Percentiles rank a stretch among this genome's conserved stretches.
Evolutionary conservation across 164 flowering plant species (phyloP).

Genomic region (Nelumbo lutea): DNA sequence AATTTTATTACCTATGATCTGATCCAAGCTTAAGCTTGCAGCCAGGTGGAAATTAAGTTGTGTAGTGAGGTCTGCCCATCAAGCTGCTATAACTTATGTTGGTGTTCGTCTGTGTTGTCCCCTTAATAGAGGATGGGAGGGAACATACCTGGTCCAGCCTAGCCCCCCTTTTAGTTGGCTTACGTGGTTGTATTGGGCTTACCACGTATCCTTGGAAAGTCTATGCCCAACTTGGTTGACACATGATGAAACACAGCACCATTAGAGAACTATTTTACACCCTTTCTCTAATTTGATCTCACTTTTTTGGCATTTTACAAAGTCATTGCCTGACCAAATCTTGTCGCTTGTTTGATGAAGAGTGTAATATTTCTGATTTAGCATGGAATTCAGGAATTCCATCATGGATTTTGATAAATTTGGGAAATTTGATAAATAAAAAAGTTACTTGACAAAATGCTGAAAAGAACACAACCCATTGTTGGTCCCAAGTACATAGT

Average conservation of each 20-base stretch:
- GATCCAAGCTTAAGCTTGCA: too few species aligned
- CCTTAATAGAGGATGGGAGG: too few species aligned
- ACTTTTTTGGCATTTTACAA: conserved; percentile 45
- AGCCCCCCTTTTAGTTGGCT: too few species aligned
- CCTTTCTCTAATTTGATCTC: conserved; percentile 48
- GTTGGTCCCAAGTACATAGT: too few species aligned
- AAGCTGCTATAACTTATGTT: too few species aligned
- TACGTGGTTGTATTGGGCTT: too few species aligned
- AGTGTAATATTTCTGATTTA: conserved; percentile 45
- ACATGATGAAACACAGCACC: conserved; percentile 57
- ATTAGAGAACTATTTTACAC: conserved; percentile 53
- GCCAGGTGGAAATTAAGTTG: too few species aligned
- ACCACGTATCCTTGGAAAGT: conserved; percentile 29
- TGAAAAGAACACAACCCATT: conserved; percentile 14
- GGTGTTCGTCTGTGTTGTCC: too few species aligned
- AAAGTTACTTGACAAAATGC: conserved; percentile 51
- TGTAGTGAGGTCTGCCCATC: too few species aligned
- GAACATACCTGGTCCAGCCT: too few species aligned
- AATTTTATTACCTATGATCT: too few species aligned
- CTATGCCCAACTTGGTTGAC: conserved; percentile 54
- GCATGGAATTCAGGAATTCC: conserved; percentile 62
- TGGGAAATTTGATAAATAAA: conserved; percentile 46
- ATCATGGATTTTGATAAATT: conserved; percentile 56
- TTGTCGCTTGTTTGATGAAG: conserved; percentile 35
- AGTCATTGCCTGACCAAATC: conserved; percentile 47